A percentile compares a stretch with the other conserved stretches of the same genome.
These are phyloP conservation scores for Metarhizium humberi DNA, from an alignment of 2,329 filamentous ascomycete genomes.

Conservation along the genomic window DNA sequence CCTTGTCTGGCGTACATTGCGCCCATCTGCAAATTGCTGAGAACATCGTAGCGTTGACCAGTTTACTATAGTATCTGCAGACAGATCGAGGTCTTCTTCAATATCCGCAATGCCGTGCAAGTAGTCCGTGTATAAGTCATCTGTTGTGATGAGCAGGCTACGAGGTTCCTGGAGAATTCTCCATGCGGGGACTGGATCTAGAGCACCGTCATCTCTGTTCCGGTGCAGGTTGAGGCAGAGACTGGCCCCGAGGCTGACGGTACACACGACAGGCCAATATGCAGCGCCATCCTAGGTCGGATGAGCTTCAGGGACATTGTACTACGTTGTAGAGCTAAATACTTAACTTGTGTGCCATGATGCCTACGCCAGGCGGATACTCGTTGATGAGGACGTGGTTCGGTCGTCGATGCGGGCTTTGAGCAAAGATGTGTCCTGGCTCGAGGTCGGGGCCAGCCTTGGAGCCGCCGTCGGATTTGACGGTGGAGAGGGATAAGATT, in stretches of 20 bases:
- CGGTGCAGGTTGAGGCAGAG: constrained; percentile 71
- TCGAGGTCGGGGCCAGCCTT: neutral
- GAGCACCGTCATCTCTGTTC: constrained; percentile 50
- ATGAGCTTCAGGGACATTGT: constrained; percentile 21
- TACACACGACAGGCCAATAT: constrained; percentile 83
- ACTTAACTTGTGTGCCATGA: constrained; percentile 79
- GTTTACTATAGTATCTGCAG: constrained; percentile 54
- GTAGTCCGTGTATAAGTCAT: constrained; percentile 57
- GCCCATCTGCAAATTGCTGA: constrained; percentile 37
- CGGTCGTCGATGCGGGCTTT: constrained; percentile 64
- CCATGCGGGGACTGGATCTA: constrained; percentile 41
- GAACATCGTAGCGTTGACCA: constrained; percentile 55
- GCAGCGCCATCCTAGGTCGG: constrained; percentile 60
- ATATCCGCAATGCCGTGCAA: constrained; percentile 67
- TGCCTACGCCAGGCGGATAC: constrained; percentile 80
- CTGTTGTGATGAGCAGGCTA: constrained; percentile 67
- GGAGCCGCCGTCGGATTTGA: neutral
- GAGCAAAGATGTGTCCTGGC: constrained; percentile 37
- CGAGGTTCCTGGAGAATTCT: constrained; percentile 74
- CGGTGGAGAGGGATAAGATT: constrained; percentile 35
- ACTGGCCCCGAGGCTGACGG: constrained; percentile 71
- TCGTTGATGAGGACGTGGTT: constrained; percentile 96
- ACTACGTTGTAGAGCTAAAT: constrained; percentile 10
- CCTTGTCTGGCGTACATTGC: constrained; percentile 48
- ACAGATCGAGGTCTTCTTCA: constrained; percentile 56